Evolutionary conservation across 1,284 basidiomycete species (phyloP), one percentile per base, ranked within the genome.

Genomic region (Ganoderma leucocontextum): DNA sequence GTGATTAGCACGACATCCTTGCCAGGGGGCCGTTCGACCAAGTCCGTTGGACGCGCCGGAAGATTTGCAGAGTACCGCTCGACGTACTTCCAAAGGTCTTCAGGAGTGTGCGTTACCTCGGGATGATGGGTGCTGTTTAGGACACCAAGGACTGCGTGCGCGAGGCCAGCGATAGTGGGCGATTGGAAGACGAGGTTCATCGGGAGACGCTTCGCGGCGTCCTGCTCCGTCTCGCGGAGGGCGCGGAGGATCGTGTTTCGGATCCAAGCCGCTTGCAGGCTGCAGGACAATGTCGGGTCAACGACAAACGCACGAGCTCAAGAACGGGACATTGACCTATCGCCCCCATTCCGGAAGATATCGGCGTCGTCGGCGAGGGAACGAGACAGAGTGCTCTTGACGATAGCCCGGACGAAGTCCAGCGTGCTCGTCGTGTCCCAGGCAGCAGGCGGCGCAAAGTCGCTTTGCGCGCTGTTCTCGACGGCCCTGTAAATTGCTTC

Each of bases 261-360:
- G 57, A 82, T 80, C 76, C 78, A 81, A 0, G 78, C 80, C 10
- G 80, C 79, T 64, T 79, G 77, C 58, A 82, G 67, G 70, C 80
- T 81, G 62, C 0, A 22, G 5, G 4, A 29, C 2, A 35, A 29
- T 66, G 38, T 8, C 2, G 12, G 4, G n/a, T 29, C 2, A 38
- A 17, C 25, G 29, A 29, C 29, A 29, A 29, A 29, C 29, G 29
- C 29, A 29, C 29, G 29, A 29, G 29, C 29, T 29, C 29, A 29
- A 17, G 8, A 5, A 19, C 33, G 60, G 15, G 22, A 33, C 47
- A 64, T 10, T 19, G 9, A 79, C 80, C 81, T 82, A 65, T 83
- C 82, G 59, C 79, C 79, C 19, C 82, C 81, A 38, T 77, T 69
- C 60, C 76, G 75, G 70, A 83, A 84, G 42, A 72, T 57, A 36